phyloP scores from a whole-genome alignment of 352 stramenopile species.

The Phytophthora boehmeriae region DNA sequence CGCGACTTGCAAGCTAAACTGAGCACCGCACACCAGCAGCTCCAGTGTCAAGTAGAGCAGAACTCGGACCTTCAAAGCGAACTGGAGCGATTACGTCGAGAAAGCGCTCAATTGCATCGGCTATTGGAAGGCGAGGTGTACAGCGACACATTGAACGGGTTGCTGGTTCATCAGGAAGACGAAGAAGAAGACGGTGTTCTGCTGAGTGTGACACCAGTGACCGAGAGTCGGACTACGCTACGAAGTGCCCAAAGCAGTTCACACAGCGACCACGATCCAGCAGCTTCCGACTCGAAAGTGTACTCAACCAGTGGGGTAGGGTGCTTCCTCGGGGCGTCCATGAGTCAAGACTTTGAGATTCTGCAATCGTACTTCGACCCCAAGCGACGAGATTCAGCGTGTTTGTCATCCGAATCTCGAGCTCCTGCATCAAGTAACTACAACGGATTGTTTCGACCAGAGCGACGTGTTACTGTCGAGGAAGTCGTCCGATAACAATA shows the following conservation, averaged over 20 bases:
- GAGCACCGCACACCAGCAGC: constrained; percentile 62
- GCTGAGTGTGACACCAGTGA: constrained; percentile 66
- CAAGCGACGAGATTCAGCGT: constrained; percentile 13
- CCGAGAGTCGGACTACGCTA: constrained; percentile 26
- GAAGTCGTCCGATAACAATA: constrained; percentile 39
- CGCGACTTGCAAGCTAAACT: constrained; percentile 78
- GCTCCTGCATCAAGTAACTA: constrained; percentile 11
- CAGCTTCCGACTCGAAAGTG: constrained; percentile 17
- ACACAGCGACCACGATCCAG: constrained; percentile 3
- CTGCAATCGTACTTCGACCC: constrained; percentile 80
- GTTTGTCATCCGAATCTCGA: neutral
- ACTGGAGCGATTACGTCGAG: constrained; percentile 67
- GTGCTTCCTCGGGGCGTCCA: constrained; percentile 58
- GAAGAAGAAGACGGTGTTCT: constrained; percentile 79
- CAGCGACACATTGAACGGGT: constrained; percentile 57
- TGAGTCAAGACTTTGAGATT: constrained; percentile 80
- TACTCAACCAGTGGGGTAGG: constrained; percentile 40
- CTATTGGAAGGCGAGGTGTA: constrained; percentile 81
- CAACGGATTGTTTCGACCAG: constrained; percentile 16
- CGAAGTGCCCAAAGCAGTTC: constrained; percentile 16
- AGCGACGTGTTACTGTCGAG: constrained; percentile 30
- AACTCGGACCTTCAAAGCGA: constrained; percentile 79
- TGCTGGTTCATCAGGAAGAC: constrained; percentile 80
- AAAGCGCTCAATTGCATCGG: constrained; percentile 58
- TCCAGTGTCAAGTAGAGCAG: constrained; percentile 72